These are phyloP conservation scores for Tricharina praecox DNA, from an alignment of 495 filamentous ascomycete genomes.

Conservation along the genomic window DNA sequence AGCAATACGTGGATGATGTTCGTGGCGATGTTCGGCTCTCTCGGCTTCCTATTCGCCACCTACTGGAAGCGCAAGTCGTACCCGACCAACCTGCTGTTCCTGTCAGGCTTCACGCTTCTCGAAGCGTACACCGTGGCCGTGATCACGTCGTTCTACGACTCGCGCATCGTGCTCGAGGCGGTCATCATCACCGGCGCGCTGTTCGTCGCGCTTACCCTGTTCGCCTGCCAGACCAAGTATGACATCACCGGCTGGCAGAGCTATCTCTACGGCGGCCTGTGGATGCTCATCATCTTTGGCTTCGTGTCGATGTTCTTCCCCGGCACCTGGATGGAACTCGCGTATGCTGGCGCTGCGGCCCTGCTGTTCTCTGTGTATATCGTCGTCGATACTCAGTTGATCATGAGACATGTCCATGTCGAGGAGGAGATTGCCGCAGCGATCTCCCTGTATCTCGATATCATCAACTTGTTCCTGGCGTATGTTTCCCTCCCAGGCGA, in stretches of 20 bases:
- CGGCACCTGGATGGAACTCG: constrained; percentile 57
- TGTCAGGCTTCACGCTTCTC: constrained; percentile 73
- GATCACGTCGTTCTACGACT: constrained; percentile 72
- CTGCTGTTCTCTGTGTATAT: constrained; percentile 89
- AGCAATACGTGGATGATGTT: constrained; percentile 69
- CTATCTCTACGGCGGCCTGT: constrained; percentile 78
- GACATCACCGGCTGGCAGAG: constrained; percentile 96
- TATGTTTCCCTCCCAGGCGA: constrained; percentile 8
- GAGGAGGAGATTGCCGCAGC: constrained; percentile 98
- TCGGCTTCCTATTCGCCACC: constrained; percentile 42
- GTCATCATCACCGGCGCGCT: constrained; percentile 80
- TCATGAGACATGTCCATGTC: constrained; percentile 88
- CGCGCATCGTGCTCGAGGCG: constrained; percentile 69
- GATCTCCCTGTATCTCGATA: constrained; percentile 86
- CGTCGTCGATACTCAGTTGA: constrained; percentile 85
- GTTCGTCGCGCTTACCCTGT: constrained; percentile 81
- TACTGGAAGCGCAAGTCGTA: constrained; percentile 98
- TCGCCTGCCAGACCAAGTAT: constrained; percentile 95
- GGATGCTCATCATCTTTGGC: constrained; percentile 79
- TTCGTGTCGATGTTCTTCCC: constrained; percentile 81
- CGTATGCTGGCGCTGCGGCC: constrained; percentile 64
- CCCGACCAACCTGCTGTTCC: constrained; percentile 83
- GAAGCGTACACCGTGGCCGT: constrained; percentile 92
- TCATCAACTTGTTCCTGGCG: constrained; percentile 90
- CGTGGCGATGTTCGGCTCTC: constrained; percentile 37